phyloP scores from a whole-genome alignment of 441 rosid genomes.

The Populus hybrid region DNA sequence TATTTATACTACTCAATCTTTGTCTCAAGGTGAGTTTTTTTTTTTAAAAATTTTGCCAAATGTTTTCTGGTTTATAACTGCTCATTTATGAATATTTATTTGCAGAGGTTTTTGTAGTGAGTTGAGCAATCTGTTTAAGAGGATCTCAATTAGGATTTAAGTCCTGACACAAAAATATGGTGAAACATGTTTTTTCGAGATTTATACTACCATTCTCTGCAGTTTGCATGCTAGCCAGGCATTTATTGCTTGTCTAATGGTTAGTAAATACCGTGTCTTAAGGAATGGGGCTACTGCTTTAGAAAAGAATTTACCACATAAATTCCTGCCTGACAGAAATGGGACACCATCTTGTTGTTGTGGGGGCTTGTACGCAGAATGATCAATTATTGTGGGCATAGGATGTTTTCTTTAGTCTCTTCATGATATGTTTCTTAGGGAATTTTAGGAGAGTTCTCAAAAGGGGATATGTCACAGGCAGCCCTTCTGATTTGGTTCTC shows the following conservation, averaged over 20 bases:
- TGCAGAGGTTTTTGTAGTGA: not conserved
- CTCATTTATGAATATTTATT: not conserved
- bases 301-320: not conserved
- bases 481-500: not conserved
- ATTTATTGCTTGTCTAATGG: not conserved
- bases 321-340: not conserved
- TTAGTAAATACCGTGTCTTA: not conserved
- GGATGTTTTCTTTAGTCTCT: not conserved
- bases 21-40: conserved; percentile 66
- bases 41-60: not conserved
- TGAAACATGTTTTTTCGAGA: not conserved
- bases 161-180: too few relatives aligned
- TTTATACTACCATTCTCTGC: not conserved
- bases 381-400: not conserved
- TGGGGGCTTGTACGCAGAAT: not conserved
- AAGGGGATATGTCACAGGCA: not conserved
- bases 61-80: not conserved
- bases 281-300: not conserved
- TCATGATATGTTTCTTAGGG: not conserved
- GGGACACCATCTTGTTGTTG: not conserved
- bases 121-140: not conserved
- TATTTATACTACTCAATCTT: conserved; percentile 68
- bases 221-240: not conserved
- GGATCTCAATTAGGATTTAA: not conserved
- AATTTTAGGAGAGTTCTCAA: not conserved